Evolutionary conservation across 2,329 filamentous ascomycete species (phyloP), one percentile per base, ranked within the genome.

Genomic region (Ceratocystiopsis minuta): DNA sequence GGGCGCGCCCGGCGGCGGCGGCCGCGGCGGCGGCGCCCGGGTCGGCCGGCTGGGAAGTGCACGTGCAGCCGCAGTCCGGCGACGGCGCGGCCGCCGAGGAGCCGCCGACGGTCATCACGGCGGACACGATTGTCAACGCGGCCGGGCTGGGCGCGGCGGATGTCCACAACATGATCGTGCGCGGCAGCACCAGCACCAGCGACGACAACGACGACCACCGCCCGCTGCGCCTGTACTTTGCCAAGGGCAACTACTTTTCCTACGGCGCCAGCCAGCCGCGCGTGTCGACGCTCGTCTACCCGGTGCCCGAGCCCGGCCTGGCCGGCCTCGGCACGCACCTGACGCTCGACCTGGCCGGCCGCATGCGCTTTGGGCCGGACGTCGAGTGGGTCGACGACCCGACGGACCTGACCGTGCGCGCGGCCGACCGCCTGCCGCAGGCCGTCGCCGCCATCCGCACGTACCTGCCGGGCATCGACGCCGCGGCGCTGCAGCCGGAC

Each of bases 231-330:
- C 70, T 85, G 6, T 82, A 73, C 64, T 96, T 80, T 60, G 88
- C 88, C 45, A 98, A 98, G 63, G 90, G 90, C 1, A 88, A 84
- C 46, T 98, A 98, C 64, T 96, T 92, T 62, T 81, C 79, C 28
- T 96, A 95, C 62, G 60, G 69, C 0, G 64, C 74, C 1, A 72
- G 77, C 0, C 54, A 55, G 1, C 87, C 85, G 0, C 56, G 53
- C 28, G 75, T 87, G 12, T 65, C 61, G 2, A 83, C 80, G 0
- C 72, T 98, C 17, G 67, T 98, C 40, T 98, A 96, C 55, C 90
- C 90, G 0, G 86, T 81, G 0, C 86, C 88, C 0, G 67, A 81
- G 10, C 80, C 86, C 0, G 87, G 87, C 2, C 72, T 78, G 17
- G 87, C 75, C 40, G 88, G 90, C 0, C 64, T 98, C 0, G 90